These are phyloP conservation scores for Pythium brachiatum DNA, from an alignment of 352 stramenopile species.

Conservation along the genomic window DNA sequence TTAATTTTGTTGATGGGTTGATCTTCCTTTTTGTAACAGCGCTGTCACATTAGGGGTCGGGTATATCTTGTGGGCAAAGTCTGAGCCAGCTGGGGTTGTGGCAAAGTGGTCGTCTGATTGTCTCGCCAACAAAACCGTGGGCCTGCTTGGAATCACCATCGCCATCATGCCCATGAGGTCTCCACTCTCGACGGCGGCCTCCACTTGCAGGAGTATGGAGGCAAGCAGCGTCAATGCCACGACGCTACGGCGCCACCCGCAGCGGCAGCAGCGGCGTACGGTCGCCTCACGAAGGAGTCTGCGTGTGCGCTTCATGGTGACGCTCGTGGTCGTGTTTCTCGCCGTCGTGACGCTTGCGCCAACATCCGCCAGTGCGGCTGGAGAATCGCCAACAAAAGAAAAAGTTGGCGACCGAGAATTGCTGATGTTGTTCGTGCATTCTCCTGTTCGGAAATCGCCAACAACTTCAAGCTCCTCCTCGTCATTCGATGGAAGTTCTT, in stretches of 20 bases:
- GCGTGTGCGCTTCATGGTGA: background rate
- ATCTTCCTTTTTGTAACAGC: background rate
- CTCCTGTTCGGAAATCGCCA: background rate
- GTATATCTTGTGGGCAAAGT: background rate
- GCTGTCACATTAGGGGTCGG: background rate
- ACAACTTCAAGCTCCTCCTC: background rate
- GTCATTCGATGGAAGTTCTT: background rate
- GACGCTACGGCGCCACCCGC: background rate
- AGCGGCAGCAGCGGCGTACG: background rate
- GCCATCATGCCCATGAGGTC: background rate
- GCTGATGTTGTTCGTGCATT: background rate
- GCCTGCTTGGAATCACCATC: background rate
- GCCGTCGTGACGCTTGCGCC: background rate
- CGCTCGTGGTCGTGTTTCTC: background rate
- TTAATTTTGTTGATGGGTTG: background rate
- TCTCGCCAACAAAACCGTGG: slow-evolving; percentile 1
- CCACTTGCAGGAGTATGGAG: background rate
- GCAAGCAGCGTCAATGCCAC: background rate
- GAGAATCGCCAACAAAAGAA: background rate
- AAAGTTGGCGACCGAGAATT: background rate
- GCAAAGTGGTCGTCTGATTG: slow-evolving; percentile 1
- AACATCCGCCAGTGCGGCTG: background rate
- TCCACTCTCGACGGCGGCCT: background rate
- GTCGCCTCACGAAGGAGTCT: background rate
- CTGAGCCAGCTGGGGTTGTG: slow-evolving; percentile 7